These are phyloP conservation scores for Penicillium expansum DNA, from an alignment of 2,329 filamentous ascomycete species.

Conservation along the genomic window DNA sequence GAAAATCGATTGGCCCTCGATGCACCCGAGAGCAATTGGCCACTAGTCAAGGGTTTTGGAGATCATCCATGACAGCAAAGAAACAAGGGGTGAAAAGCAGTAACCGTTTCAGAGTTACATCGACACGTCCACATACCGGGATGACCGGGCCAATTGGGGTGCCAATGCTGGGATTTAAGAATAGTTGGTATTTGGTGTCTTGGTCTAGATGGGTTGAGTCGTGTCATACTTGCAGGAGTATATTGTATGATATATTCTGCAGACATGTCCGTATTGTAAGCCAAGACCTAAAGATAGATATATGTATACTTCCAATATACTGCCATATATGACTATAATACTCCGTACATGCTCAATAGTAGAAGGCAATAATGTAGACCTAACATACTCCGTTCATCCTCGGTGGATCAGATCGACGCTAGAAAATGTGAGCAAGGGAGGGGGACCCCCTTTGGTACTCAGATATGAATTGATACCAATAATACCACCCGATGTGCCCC, in stretches of 20 bases:
- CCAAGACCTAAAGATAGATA: background rate
- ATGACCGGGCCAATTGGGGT: background rate
- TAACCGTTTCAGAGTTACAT: conserved; percentile 26
- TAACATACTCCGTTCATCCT: conserved; percentile 4
- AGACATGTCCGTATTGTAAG: background rate
- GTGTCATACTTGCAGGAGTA: background rate
- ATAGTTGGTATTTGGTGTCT: background rate
- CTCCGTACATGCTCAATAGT: conserved; percentile 4
- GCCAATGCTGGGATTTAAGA: background rate
- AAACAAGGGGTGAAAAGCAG: conserved; percentile 18
- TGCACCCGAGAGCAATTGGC: conserved; percentile 5
- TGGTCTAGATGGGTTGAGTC: background rate
- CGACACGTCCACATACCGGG: conserved; percentile 12
- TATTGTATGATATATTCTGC: background rate
- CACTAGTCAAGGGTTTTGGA: background rate
- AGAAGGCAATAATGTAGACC: conserved; percentile 1
- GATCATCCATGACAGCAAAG: conserved; percentile 4
- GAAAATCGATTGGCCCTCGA: background rate
- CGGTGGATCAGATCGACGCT: conserved; percentile 9
- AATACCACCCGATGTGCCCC: background rate
- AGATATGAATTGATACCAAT: conserved; percentile 1
- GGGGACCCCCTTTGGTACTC: conserved; percentile 1
- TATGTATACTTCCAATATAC: background rate
- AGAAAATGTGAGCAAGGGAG: conserved; percentile 12
- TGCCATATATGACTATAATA: background rate